Conservation (phyloP, 163 green algal species). For the Volvox carteri region DNA sequence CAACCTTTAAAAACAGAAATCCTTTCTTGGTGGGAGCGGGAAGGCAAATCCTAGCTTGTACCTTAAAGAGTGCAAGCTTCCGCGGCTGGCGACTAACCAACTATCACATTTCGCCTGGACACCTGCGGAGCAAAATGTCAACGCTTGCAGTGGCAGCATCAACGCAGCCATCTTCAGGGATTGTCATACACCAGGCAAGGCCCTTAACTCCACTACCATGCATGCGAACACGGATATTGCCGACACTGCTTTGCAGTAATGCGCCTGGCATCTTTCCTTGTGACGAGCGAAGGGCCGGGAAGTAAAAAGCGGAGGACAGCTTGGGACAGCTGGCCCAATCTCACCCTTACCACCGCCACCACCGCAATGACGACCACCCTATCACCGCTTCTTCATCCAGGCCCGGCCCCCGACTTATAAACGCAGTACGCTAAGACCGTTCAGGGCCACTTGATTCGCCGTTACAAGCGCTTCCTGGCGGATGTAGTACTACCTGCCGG, state of each 20-base stretch:
- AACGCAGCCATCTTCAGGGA: neutral
- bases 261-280: too few relatives aligned
- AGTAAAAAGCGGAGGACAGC: too few relatives aligned
- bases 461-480: constrained; percentile 87
- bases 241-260: neutral
- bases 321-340: neutral
- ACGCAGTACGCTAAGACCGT: constrained; percentile 7
- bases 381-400: neutral
- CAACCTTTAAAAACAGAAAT: neutral
- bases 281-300: too few relatives aligned
- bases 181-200: constrained; percentile 4
- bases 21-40: neutral
- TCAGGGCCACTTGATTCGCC: constrained; percentile 55
- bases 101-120: neutral
- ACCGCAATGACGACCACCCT: neutral
- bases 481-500: constrained; percentile 64
- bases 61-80: neutral
- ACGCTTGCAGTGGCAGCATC: neutral
- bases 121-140: neutral
- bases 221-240: neutral
- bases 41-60: neutral
- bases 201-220: neutral
- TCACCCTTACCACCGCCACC: neutral
- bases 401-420: neutral
- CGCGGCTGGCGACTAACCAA: neutral